Evolutionary conservation across 2,329 filamentous ascomycete genomes (phyloP).

Genomic region (Aspergillus pseudonomiae): DNA sequence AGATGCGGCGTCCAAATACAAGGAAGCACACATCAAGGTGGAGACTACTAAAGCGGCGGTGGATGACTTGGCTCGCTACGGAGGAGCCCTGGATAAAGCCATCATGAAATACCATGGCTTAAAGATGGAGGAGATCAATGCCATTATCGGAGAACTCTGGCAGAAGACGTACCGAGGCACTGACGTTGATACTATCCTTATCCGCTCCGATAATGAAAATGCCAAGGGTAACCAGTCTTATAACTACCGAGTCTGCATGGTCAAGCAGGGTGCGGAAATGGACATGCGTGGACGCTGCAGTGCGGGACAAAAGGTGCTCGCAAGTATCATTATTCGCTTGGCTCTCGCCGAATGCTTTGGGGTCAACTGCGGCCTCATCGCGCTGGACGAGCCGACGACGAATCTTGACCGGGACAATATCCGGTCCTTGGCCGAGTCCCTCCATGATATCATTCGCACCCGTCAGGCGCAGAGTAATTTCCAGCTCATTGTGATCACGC

Average conservation of each 20-base stretch:
- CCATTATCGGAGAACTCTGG: slow-evolving; percentile 95
- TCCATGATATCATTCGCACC: slow-evolving; percentile 84
- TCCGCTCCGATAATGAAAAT: slow-evolving; percentile 85
- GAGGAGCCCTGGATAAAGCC: slow-evolving; percentile 84
- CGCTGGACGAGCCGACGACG: slow-evolving; percentile 95
- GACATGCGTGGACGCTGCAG: slow-evolving; percentile 98
- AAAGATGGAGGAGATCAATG: slow-evolving; percentile 99
- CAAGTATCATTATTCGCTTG: slow-evolving; percentile 94
- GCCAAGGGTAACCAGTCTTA: slow-evolving; percentile 76
- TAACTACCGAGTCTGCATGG: slow-evolving; percentile 98
- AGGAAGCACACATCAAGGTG: slow-evolving; percentile 84
- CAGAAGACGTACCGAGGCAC: slow-evolving; percentile 94
- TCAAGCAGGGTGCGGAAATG: slow-evolving; percentile 97
- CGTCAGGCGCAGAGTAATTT: slow-evolving; percentile 89
- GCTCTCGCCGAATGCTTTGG: slow-evolving; percentile 96
- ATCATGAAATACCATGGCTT: slow-evolving; percentile 96
- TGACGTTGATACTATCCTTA: slow-evolving; percentile 94
- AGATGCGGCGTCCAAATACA: slow-evolving; percentile 77
- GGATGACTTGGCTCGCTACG: slow-evolving; percentile 83
- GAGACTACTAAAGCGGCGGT: slow-evolving; percentile 91
- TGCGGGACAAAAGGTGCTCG: slow-evolving; percentile 93
- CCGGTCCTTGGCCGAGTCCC: slow-evolving; percentile 77
- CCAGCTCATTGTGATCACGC: slow-evolving; percentile 97
- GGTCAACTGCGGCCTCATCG: slow-evolving; percentile 92
- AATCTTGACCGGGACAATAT: slow-evolving; percentile 97